Evolutionary conservation across 768 basidiomycete species (phyloP).

Genomic region (Boletus vinaceobasis): DNA sequence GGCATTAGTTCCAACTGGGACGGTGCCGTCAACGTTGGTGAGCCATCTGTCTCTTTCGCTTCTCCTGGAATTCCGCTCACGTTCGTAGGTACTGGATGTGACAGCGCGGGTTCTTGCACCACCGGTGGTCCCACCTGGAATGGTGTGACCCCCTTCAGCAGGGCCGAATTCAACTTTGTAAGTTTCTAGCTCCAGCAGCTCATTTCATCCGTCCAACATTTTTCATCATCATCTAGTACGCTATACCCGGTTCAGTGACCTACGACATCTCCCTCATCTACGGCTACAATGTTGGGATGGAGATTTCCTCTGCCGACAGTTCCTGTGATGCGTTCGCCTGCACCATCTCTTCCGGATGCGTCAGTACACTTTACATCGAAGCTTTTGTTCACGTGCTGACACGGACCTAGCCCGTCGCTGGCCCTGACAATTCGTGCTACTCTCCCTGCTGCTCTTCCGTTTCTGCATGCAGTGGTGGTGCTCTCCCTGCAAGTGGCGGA

Average conservation of each 20-base stretch:
- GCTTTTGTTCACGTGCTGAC: not conserved
- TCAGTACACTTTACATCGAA: conserved; percentile 8
- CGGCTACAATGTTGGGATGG: conserved; percentile 34
- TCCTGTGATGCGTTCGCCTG: conserved; percentile 31
- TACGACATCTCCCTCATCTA: conserved; percentile 35
- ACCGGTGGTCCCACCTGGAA: conserved; percentile 32
- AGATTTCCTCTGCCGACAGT: conserved; percentile 28
- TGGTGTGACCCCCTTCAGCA: conserved; percentile 30
- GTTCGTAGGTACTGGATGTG: conserved; percentile 27
- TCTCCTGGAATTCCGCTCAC: conserved; percentile 2
- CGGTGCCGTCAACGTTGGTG: conserved; percentile 30
- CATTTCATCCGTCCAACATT: not conserved
- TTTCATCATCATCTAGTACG: conserved; percentile 6
- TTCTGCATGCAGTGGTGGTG: conserved; percentile 26
- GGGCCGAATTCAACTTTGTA: conserved; percentile 34
- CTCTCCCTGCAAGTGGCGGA: conserved; percentile 26
- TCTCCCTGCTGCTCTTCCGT: conserved; percentile 31
- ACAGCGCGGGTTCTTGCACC: conserved; percentile 21
- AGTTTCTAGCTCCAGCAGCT: not conserved
- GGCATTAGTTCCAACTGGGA: conserved; percentile 33
- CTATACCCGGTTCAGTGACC: conserved; percentile 27
- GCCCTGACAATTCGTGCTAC: conserved; percentile 24
- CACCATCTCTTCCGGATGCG: conserved; percentile 30
- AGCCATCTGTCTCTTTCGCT: not conserved
- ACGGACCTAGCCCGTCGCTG: conserved; percentile 25